Base-by-base conservation (phyloP, 2,329 filamentous ascomycete species). In the Diaporthe sp. region DNA sequence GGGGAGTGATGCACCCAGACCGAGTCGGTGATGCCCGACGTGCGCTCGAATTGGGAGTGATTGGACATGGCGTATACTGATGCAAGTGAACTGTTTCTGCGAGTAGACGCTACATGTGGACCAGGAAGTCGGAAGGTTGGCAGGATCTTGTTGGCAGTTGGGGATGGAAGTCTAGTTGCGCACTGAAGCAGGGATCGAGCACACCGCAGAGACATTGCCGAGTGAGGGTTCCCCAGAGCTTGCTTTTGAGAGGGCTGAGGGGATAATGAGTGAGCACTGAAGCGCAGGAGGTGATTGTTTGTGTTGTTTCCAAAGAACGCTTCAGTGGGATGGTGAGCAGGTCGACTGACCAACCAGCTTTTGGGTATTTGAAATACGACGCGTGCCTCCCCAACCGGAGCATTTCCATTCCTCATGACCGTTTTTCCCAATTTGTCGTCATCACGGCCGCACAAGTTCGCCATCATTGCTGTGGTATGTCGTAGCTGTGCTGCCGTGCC, bases 1-100 rank as follows among this genome's bases (percentile, higher is more conserved):
- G 86, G 86, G 32, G 87, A 81, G 0, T 81, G 81, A 76, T 89
- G 87, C 0, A 88, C 80, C 88, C 89, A 91, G 27, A 91, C 89
- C 0, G 89, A 79, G 69, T 89, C 86, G 4, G 82, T 86, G 25
- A 83, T 81, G 47, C 89, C 88, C 0, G 87, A 88, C 6, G 88
- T 89, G 53, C 83, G 80, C 72, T 77, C 75, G 71, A 77, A 81
- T 17, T 80, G 76, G n/a, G 47, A 25, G n/a, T 51, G 47, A 9
- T 22, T 22, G 55, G 76, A 10, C 47, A 51, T 27, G n/a, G 47
- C n/a, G 47, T 19, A 25, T 27, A n/a, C n/a, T 3, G 47, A 12
- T 51, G 47, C n/a, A 15, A 25, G 8, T 1, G 22, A n/a, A 51
- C 47, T 51, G n/a, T 51, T 25, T 12, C n/a, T 25, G 47, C 47